A percentile compares a stretch with the other conserved stretches of the same genome.
These are phyloP conservation scores for Chytridium lagenaria DNA, from an alignment of 371 early-diverging fungal species.

Conservation along the genomic window DNA sequence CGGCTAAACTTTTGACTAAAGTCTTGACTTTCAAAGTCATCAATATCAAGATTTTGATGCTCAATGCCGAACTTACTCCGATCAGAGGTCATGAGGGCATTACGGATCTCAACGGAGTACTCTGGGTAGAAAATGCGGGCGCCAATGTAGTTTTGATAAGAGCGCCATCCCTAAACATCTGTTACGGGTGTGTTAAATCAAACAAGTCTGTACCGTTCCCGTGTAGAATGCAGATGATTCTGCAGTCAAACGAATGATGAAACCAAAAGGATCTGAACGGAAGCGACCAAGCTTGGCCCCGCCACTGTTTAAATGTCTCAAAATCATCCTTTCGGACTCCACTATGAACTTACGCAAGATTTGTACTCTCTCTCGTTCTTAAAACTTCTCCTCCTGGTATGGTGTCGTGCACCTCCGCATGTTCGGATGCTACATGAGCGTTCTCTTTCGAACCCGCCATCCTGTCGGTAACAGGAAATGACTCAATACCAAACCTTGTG, in stretches of 20 bases:
- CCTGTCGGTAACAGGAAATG: neutral
- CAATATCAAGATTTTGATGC: neutral
- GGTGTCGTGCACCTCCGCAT: neutral
- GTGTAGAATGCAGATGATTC: conserved; percentile 64
- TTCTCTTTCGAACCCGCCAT: conserved; percentile 4
- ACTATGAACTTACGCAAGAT: neutral
- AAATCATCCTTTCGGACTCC: neutral
- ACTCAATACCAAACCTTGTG: neutral
- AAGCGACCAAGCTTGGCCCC: conserved; percentile 59
- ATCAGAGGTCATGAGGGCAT: conserved; percentile 35
- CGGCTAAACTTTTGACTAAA: conserved; percentile 6
- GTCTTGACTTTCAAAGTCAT: conserved; percentile 7
- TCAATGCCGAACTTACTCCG: conserved; percentile 34
- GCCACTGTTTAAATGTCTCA: conserved; percentile 8
- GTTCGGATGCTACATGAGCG: too few species aligned
- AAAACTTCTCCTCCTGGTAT: conserved; percentile 13
- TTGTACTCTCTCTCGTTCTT: conserved; percentile 11
- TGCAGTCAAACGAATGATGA: conserved; percentile 69
- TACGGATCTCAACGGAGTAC: conserved; percentile 67
- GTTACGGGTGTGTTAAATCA: neutral
- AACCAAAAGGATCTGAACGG: conserved; percentile 78
- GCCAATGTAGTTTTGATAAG: conserved; percentile 80
- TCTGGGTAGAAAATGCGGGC: conserved; percentile 73
- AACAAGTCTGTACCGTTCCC: conserved; percentile 63
- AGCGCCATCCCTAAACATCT: conserved; percentile 72